Percentiles rank a stretch among this genome's conserved stretches.
phyloP scores from a whole-genome alignment of 2,329 filamentous ascomycete genomes.

The Metarhizium anisopliae region DNA sequence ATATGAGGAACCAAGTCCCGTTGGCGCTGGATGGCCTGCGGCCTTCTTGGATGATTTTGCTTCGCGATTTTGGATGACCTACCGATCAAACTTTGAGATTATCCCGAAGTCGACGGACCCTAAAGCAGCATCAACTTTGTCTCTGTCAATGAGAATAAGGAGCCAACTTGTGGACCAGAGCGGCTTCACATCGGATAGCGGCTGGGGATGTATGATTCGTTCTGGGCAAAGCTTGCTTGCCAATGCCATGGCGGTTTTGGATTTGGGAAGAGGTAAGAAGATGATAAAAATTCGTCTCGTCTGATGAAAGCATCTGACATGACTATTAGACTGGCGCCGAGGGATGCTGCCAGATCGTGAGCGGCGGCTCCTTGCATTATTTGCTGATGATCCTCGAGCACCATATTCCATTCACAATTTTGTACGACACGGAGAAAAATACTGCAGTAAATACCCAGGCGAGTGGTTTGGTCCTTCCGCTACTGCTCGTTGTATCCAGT shows the following conservation, averaged over 20 bases:
- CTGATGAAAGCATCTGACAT: constrained; percentile 1
- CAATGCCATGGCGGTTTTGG: constrained; percentile 66
- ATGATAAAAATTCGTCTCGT: neutral
- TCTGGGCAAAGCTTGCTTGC: constrained; percentile 90
- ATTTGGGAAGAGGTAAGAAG: constrained; percentile 65
- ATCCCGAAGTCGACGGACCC: constrained; percentile 75
- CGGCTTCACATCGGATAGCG: constrained; percentile 86
- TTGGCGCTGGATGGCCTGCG: constrained; percentile 68
- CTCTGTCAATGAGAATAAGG: constrained; percentile 75
- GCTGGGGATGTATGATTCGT: constrained; percentile 98
- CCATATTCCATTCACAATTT: constrained; percentile 95
- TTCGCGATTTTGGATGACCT: constrained; percentile 92
- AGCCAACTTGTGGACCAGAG: constrained; percentile 68
- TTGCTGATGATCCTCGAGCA: constrained; percentile 77
- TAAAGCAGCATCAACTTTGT: constrained; percentile 62
- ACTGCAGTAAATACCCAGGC: constrained; percentile 89
- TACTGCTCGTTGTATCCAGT: constrained; percentile 90
- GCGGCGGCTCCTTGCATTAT: constrained; percentile 64
- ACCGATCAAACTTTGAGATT: constrained; percentile 74
- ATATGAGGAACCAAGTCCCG: constrained; percentile 34
- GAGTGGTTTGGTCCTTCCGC: constrained; percentile 99
- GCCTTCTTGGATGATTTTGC: constrained; percentile 89
- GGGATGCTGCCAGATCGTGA: constrained; percentile 51
- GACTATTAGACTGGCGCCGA: constrained; percentile 60
- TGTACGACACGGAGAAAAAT: constrained; percentile 74